A percentile compares a stretch with the other conserved stretches of the same genome.
Conservation (phyloP, 2,329 filamentous ascomycete species). For the Phaeoacremonium minimum region DNA sequence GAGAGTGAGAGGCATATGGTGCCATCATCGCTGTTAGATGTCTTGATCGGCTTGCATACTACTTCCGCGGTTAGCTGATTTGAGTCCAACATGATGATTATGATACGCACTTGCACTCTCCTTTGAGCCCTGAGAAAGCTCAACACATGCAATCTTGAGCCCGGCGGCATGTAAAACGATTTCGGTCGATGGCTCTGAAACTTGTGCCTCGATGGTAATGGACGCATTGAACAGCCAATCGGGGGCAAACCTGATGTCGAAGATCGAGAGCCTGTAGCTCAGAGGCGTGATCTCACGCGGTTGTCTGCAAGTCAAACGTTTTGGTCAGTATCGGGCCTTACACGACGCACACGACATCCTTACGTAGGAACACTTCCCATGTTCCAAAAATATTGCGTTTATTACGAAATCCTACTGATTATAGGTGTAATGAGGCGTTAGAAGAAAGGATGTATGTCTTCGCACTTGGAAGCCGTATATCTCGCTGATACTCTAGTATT, state of each 20-base stretch:
- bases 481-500: no score
- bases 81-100: no score
- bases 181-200: background rate
- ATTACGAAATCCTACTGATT: background rate
- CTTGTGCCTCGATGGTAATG: background rate
- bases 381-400: background rate
- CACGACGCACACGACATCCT: no score
- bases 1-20: slow-evolving; percentile 1
- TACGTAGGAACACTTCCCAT: background rate
- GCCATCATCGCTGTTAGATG: background rate
- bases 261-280: background rate
- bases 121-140: background rate
- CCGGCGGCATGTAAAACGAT: background rate
- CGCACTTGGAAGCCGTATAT: no score
- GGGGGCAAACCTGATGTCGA: background rate
- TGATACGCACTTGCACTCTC: background rate
- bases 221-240: background rate
- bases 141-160: background rate
- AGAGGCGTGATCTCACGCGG: background rate
- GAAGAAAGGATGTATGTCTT: no score
- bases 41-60: background rate
- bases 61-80: background rate
- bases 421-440: no score
- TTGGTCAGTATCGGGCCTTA: background rate
- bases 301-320: background rate